phyloP scores from a whole-genome alignment of 805 yeast species.

The Cephaloascus albidus region DNA sequence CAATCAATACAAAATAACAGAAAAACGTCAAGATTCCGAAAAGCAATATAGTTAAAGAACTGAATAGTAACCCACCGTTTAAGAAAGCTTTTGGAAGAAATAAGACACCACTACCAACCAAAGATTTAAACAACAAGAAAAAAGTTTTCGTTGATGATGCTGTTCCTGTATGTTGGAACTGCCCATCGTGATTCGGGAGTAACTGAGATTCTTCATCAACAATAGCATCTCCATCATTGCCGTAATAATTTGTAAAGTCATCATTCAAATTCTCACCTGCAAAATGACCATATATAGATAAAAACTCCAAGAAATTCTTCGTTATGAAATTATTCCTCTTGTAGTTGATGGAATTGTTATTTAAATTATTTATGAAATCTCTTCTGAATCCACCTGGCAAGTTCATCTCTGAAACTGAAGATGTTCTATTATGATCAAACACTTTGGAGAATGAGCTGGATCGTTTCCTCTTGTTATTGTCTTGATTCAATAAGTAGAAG shows the following conservation, averaged over 20 bases:
- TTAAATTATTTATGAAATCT: conserved; percentile 5
- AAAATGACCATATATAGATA: conserved; percentile 34
- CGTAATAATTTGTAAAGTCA: not conserved
- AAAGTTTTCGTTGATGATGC: conserved; percentile 27
- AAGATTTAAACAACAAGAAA: conserved; percentile 31
- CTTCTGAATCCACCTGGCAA: conserved; percentile 1
- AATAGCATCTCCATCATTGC: conserved; percentile 14
- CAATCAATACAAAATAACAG: conserved; percentile 28
- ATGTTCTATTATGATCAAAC: conserved; percentile 21
- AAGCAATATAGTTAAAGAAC: conserved; percentile 19
- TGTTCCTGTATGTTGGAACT: conserved; percentile 16
- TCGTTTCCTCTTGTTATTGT: conserved; percentile 15
- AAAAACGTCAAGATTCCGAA: conserved; percentile 30
- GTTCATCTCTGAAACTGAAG: not conserved
- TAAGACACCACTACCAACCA: conserved; percentile 34
- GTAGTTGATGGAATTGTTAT: conserved; percentile 16
- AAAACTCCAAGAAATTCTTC: conserved; percentile 30
- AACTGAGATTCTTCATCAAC: conserved; percentile 30
- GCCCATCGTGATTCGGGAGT: conserved; percentile 14
- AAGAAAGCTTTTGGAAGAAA: conserved; percentile 33
- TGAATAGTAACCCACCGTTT: conserved; percentile 32
- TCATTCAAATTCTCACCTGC: conserved; percentile 18
- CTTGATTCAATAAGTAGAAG: conserved; percentile 10
- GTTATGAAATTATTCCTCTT: conserved; percentile 22
- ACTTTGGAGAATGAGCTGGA: conserved; percentile 28